phyloP scores from a whole-genome alignment of 305 asterid species.

The Fraxinus sp. region DNA sequence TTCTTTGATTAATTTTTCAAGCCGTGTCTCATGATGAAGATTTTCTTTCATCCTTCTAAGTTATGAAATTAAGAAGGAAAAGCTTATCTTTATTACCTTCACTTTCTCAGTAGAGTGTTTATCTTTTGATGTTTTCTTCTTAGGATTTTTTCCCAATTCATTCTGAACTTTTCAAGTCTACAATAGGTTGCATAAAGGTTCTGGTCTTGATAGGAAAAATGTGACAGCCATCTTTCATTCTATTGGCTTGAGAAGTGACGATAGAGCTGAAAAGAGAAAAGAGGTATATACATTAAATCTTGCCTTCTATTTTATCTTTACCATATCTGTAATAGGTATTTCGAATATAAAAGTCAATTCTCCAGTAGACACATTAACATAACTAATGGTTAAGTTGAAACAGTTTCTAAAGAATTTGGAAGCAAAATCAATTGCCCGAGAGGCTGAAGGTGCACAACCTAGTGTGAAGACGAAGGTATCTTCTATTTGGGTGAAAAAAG shows the following conservation, averaged over 20 bases:
- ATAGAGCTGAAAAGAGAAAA: slow-evolving; percentile 50
- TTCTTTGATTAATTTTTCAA: not conserved
- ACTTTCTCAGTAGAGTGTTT: not conserved
- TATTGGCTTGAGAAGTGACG: slow-evolving; percentile 45
- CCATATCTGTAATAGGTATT: not conserved
- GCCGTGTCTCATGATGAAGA: not conserved
- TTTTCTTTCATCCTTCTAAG: not conserved
- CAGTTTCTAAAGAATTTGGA: slow-evolving; percentile 57
- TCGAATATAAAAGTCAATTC: not conserved
- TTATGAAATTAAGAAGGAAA: not conserved
- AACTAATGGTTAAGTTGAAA: slow-evolving; percentile 11
- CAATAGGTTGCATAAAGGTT: slow-evolving; percentile 38
- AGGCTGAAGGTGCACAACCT: slow-evolving; percentile 43
- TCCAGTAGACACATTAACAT: not conserved
- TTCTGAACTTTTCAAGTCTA: slow-evolving; percentile 1
- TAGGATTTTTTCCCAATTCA: not conserved
- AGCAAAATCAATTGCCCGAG: slow-evolving; percentile 59
- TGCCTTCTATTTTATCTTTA: slow-evolving; percentile 21
- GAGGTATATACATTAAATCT: slow-evolving; percentile 42
- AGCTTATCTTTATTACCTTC: not conserved
- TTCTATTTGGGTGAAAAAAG: slow-evolving; percentile 2
- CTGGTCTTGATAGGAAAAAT: slow-evolving; percentile 31
- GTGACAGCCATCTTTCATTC: slow-evolving; percentile 28
- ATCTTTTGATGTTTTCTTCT: not conserved
- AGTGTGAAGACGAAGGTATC: slow-evolving; percentile 56